A percentile compares a stretch with the other conserved stretches of the same genome.
Evolutionary conservation across 768 basidiomycete species (phyloP).

Genomic region (Candolleomyces eurysporus): DNA sequence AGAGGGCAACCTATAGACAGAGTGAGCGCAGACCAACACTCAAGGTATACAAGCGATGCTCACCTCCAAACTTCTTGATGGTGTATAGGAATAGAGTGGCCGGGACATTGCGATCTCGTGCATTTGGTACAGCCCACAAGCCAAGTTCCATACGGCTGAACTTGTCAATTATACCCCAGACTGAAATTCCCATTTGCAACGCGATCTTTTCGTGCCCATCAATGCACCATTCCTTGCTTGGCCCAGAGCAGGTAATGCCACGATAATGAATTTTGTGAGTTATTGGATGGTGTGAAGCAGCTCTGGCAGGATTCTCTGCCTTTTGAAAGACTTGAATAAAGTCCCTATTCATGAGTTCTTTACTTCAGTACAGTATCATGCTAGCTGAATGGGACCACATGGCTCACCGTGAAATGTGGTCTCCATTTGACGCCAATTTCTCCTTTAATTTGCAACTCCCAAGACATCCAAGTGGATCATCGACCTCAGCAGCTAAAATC

Average conservation of each 20-base stretch:
- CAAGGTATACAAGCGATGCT: neutral
- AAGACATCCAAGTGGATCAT: slow-evolving; percentile 14
- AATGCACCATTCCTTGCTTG: slow-evolving; percentile 29
- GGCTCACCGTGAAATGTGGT: slow-evolving; percentile 14
- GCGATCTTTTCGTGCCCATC: slow-evolving; percentile 28
- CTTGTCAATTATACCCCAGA: slow-evolving; percentile 25
- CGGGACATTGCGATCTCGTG: slow-evolving; percentile 14
- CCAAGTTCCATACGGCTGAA: slow-evolving; percentile 18
- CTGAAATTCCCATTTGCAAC: slow-evolving; percentile 20
- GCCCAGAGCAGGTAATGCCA: slow-evolving; percentile 21
- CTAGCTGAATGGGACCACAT: neutral
- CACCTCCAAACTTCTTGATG: slow-evolving; percentile 15
- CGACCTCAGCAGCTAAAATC: slow-evolving; percentile 6
- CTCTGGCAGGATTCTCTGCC: slow-evolving; percentile 8
- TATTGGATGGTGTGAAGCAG: slow-evolving; percentile 13
- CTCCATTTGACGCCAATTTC: slow-evolving; percentile 8
- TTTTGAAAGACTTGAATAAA: slow-evolving; percentile 5
- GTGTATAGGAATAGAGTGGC: slow-evolving; percentile 13
- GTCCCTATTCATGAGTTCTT: slow-evolving; percentile 6
- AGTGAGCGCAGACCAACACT: neutral
- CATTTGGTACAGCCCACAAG: slow-evolving; percentile 19
- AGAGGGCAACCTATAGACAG: neutral
- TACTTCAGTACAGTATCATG: neutral
- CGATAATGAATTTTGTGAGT: slow-evolving; percentile 19
- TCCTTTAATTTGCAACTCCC: slow-evolving; percentile 13